Base-by-base conservation (phyloP, 2,329 filamentous ascomycete genomes). In the Penicillium sp. region DNA sequence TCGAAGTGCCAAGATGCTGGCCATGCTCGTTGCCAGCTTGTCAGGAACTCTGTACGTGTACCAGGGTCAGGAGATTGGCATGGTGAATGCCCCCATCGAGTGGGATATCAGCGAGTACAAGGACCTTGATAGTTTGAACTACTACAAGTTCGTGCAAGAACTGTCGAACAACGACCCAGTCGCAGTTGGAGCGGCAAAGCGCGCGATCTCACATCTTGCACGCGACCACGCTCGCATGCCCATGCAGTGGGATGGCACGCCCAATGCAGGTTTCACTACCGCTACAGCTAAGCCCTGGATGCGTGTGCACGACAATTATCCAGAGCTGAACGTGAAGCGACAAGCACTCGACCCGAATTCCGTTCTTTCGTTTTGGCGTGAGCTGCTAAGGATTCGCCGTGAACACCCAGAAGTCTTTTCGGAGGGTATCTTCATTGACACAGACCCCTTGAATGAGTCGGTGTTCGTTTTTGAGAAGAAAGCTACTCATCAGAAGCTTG, bases 161-260 rank as follows among this genome's bases (percentile, higher is more conserved):
- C 62, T 68, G 11, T 73, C 68, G 1, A 63, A 69, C n/a, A 71
- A 79, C 58, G 67, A 74, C 8, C 75, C 78, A 43, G 75, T 72
- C 30, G 73, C 85, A 1, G 77, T 76, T 13, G 77, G 81, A 40
- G 62, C 38, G 10, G 83, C 82, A 0, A 80, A 83, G 67, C 73
- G 78, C 8, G 79, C 84, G 42, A 77, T 90, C 55, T 83, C 87
- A 64, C 79, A 83, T 60, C 82, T 89, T 33, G 87, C 66, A 3
- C 60, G 66, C 83, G 6, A 91, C 71, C 85, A 91, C 69, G 83
- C 87, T 8, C 81, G 89, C n/a, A 83, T 86, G 3, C 89, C 89
- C 0, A 85, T 92, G 78, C 87, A 89, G 64, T 91, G 89, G 89
- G 81, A 81, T 58, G 79, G 73, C 0, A 76, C 77, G 0, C 72